Evolutionary conservation across 768 basidiomycete genomes (phyloP).

Genomic region (Russula emetica): DNA sequence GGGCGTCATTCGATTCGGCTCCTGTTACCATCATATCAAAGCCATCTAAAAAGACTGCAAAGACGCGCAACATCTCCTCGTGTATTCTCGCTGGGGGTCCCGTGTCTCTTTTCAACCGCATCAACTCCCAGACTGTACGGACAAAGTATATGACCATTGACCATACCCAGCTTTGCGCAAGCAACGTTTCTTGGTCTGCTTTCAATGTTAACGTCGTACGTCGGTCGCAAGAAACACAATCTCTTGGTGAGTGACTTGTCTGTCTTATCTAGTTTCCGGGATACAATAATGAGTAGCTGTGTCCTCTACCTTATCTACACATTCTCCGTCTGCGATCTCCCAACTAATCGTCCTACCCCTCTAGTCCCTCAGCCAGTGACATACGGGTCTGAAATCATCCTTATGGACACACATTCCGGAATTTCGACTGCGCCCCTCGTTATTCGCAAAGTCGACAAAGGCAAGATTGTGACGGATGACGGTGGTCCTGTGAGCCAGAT

Average conservation of each 20-base stretch:
- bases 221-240: slow-evolving; percentile 58
- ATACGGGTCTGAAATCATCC: slow-evolving; percentile 84
- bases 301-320: slow-evolving; percentile 15
- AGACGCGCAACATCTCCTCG: slow-evolving; percentile 86
- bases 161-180: slow-evolving; percentile 76
- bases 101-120: slow-evolving; percentile 91
- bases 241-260: slow-evolving; percentile 65
- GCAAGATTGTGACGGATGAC: slow-evolving; percentile 78
- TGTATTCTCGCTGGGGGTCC: slow-evolving; percentile 88
- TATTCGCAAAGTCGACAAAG: slow-evolving; percentile 91
- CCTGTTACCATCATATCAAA: slow-evolving; percentile 95
- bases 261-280: slow-evolving; percentile 29
- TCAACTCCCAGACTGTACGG: slow-evolving; percentile 94
- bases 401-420: slow-evolving; percentile 81
- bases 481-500: slow-evolving; percentile 93
- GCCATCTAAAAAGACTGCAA: slow-evolving; percentile 94
- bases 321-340: not conserved
- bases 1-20: slow-evolving; percentile 90
- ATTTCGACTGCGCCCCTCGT: slow-evolving; percentile 81
- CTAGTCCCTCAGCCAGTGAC: slow-evolving; percentile 77
- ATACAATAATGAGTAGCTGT: slow-evolving; percentile 1
- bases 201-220: slow-evolving; percentile 90
- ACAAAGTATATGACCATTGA: slow-evolving; percentile 98
- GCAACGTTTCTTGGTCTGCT: slow-evolving; percentile 88
- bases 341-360: not conserved